phyloP scores from a whole-genome alignment of 441 rosid species.

The Raphanus hybrid region DNA sequence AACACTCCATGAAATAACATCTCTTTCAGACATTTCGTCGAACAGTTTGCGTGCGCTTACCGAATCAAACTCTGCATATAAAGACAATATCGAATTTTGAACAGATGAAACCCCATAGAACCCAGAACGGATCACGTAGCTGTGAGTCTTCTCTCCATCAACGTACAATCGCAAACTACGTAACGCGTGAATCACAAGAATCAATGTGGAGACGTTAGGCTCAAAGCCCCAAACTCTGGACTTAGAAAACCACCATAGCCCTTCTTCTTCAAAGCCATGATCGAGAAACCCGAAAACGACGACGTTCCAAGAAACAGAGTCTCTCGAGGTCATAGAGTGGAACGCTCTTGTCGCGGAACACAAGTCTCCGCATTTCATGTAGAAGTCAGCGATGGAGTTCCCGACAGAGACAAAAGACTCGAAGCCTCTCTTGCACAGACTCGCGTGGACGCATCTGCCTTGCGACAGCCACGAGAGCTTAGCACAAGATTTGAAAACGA shows the following conservation, averaged over 20 bases:
- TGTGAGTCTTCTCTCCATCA: conserved; percentile 50
- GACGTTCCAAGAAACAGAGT: conserved; percentile 80
- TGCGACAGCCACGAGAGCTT: conserved; percentile 46
- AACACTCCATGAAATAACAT: conserved; percentile 67
- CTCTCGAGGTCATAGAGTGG: conserved; percentile 45
- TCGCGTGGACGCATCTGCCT: conserved; percentile 57
- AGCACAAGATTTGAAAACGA: conserved; percentile 63
- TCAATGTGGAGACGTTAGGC: conserved; percentile 60
- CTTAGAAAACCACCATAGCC: conserved; percentile 54
- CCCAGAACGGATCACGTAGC: conserved; percentile 59
- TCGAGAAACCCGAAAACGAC: conserved; percentile 57
- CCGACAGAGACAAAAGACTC: conserved; percentile 55
- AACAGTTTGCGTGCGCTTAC: conserved; percentile 49
- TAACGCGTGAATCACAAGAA: conserved; percentile 59
- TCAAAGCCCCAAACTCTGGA: conserved; percentile 62
- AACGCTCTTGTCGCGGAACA: conserved; percentile 50
- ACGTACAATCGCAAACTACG: conserved; percentile 32
- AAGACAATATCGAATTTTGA: conserved; percentile 61
- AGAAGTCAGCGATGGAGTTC: conserved; percentile 65
- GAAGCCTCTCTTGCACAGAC: conserved; percentile 61
- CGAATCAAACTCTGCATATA: conserved; percentile 45
- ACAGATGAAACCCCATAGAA: conserved; percentile 47
- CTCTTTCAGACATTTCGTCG: conserved; percentile 62
- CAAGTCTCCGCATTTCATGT: conserved; percentile 56
- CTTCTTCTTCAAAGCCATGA: conserved; percentile 51